Base-by-base conservation (phyloP, 305 asterid species). In the Fraxinus nigra region DNA sequence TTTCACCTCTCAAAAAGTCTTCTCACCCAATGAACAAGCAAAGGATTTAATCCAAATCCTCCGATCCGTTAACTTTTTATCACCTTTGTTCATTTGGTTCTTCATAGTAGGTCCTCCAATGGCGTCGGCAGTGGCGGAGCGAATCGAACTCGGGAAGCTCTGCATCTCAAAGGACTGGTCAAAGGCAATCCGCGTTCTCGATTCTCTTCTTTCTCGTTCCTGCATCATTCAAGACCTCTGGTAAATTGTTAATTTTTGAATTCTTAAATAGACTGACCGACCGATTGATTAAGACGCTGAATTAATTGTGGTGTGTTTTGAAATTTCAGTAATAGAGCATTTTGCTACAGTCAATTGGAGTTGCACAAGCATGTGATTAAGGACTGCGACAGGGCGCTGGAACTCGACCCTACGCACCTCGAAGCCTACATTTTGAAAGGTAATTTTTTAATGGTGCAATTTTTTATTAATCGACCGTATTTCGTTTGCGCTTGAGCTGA, bases 291-390 rank as follows among this genome's bases (percentile, higher is more conserved):
- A 89, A 88, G 85, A 86, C 69, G 81, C 82, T 87, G 72, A 74
- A 40, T 85, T 82, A 54, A 56, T 51, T 43, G 11, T 61, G 56
- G 78, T 40, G 79, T 34, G 70, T 67, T 80, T 63, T 81, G 77
- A 77, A 69, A 84, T 73, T 86, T 81, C 89, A 96, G 99, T 89
- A 96, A 96, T 87, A 97, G 99, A 89, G 99, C 99, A 28, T 96
- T 87, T 85, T 96, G 99, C 88, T 96, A 93, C 86, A 94, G 98
- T 89, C 97, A 96, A 90, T 86, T 96, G 98, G 99, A 96, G 91
- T 82, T 96, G 87, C 94, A 94, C 91, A 96, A 96, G 89, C 99
- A 96, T 51, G 99, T 87, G 61, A 85, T 96, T 73, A 96, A 94
- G 90, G 99, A 96, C 85, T 96, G 98, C 75, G 91, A 96, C 76